Conservation (phyloP, 2,329 filamentous ascomycete species). For the Fusarium sp. region DNA sequence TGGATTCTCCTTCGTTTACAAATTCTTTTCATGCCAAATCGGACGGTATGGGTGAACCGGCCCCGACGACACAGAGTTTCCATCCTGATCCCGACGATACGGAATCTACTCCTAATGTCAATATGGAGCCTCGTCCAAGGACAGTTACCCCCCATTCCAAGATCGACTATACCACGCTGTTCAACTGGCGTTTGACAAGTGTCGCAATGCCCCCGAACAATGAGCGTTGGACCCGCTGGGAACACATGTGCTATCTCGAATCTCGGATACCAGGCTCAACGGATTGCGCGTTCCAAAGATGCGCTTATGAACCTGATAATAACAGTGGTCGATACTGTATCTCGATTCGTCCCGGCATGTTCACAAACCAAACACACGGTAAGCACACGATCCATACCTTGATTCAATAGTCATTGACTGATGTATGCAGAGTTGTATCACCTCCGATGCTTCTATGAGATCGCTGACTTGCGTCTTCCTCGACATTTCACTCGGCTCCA, state of each 20-base stretch:
- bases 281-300: background rate
- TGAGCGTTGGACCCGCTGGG: background rate
- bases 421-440: background rate
- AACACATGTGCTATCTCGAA: background rate
- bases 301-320: background rate
- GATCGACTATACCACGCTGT: background rate
- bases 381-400: background rate
- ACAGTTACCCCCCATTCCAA: no score
- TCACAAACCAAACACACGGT: background rate
- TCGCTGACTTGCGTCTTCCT: background rate
- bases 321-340: background rate
- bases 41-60: no score
- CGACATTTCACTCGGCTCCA: background rate
- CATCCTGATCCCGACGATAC: no score
- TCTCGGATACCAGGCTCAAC: background rate
- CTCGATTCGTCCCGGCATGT: background rate
- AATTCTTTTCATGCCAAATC: no score
- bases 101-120: no score
- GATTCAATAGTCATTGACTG: background rate
- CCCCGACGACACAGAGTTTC: no score
- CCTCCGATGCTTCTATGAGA: background rate
- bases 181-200: background rate
- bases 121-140: no score
- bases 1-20: no score
- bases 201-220: no score